These are phyloP conservation scores for Leccinum griseonigrum DNA, from an alignment of 1,284 basidiomycete genomes.

Conservation along the genomic window DNA sequence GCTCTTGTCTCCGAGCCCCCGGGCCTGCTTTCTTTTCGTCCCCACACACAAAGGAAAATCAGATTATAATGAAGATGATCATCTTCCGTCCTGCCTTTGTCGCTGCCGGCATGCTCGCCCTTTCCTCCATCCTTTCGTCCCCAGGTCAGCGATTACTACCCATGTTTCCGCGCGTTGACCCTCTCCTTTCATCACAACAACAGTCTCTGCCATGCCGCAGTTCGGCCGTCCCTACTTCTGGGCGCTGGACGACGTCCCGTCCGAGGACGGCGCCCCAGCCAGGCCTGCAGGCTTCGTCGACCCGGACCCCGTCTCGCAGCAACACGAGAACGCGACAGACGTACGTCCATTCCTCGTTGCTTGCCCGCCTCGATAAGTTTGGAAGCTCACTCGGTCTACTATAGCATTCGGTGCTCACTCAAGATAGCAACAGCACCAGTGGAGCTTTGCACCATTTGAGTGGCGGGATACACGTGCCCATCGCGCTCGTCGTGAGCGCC, in stretches of 20 bases:
- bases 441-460: conserved; percentile 10
- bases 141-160: conserved; percentile 5
- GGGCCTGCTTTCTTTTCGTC: background rate
- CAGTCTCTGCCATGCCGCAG: conserved; percentile 20
- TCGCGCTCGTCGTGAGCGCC: conserved; percentile 8
- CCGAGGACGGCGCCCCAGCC: background rate
- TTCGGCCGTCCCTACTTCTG: conserved; percentile 16
- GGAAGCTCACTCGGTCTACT: background rate
- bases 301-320: background rate
- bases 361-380: background rate
- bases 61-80: conserved; percentile 15
- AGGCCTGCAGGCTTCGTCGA: background rate
- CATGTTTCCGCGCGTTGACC: background rate
- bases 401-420: background rate
- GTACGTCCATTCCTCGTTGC: background rate
- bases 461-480: background rate
- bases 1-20: background rate
- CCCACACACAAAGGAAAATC: background rate
- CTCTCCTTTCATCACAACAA: background rate
- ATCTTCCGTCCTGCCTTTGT: conserved; percentile 23
- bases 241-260: conserved; percentile 9
- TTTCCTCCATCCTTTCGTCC: conserved; percentile 8
- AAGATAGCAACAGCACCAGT: conserved; percentile 6
- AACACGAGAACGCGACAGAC: background rate
- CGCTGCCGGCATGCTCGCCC: background rate